phyloP scores from a whole-genome alignment of 1,284 basidiomycete genomes.

The Mycena citricolor region DNA sequence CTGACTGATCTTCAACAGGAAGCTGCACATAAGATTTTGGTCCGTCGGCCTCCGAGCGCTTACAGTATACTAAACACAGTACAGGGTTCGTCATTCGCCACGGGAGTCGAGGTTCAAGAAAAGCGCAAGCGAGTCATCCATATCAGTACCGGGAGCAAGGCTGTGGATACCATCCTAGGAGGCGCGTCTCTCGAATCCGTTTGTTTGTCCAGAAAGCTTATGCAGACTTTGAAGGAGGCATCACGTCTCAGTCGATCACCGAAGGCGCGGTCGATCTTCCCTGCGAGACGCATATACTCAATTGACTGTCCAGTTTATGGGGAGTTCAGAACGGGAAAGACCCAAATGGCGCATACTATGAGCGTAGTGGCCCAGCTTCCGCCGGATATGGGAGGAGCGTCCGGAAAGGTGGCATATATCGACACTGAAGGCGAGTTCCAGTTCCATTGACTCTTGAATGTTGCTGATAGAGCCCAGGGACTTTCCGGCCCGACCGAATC shows the following conservation, averaged over 20 bases:
- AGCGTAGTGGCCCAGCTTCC: constrained; percentile 88
- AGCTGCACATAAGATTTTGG: constrained; percentile 81
- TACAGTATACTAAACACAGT: constrained; percentile 2
- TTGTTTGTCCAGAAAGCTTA: neutral
- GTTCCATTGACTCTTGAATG: neutral
- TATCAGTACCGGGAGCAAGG: constrained; percentile 90
- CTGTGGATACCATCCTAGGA: constrained; percentile 84
- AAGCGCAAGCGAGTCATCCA: constrained; percentile 76
- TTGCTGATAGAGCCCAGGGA: constrained; percentile 49
- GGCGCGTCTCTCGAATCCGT: constrained; percentile 47
- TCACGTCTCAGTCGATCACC: constrained; percentile 88
- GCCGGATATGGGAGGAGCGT: constrained; percentile 84
- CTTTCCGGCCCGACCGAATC: constrained; percentile 91
- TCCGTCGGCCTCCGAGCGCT: constrained; percentile 29
- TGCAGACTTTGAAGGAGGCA: constrained; percentile 55
- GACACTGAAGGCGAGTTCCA: constrained; percentile 77
- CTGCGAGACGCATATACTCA: neutral
- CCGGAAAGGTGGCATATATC: constrained; percentile 92
- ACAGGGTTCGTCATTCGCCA: constrained; percentile 85
- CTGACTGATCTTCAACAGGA: no score
- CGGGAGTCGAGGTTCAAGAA: constrained; percentile 86
- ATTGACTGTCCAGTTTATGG: constrained; percentile 59
- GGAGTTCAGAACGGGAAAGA: constrained; percentile 85
- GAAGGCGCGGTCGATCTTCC: constrained; percentile 56
- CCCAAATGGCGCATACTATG: constrained; percentile 91